Base-by-base conservation (phyloP, 495 filamentous ascomycete species). In the Talaromyces borbonicus region DNA sequence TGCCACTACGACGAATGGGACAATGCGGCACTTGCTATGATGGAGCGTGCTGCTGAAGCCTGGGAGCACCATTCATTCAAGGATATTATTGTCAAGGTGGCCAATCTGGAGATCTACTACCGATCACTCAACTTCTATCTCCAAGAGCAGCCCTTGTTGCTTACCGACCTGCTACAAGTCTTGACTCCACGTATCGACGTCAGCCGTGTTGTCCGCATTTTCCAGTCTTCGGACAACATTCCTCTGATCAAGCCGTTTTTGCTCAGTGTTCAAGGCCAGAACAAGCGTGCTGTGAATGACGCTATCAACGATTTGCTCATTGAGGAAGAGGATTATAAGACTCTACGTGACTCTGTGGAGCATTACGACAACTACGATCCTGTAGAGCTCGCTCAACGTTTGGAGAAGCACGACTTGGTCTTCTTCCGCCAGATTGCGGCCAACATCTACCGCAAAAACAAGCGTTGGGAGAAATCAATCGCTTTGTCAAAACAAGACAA, bases 11-110 rank as follows among this genome's bases (percentile, higher is more conserved):
- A 99, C 53, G 93, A 99, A 62, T 97, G 85, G 72, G 93, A 99
- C 68, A 99, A 99, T 60, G 92, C 93, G 20, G 92, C 92, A 18
- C 76, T 99, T 47, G 89, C 93, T 26, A 96, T 99, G 77, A 99
- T 99, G 88, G 93, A 99, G 75, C 87, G 92, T 54, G 86, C 93
- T 27, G 83, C 94, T 43, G 90, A 97, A 67, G 86, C 93, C 2
- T 99, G 93, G 93, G 93, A 99, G 65, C 93, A 99, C 69, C 92
- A 97, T 66, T 93, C 90, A 23, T 97, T 99, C 82, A 97, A 97
- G 78, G 93, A 97, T 63, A 96, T 95, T 50, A 75, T 95, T 47
- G 81, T 95, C 69, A 97, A 97, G 78, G 90, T 95, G 50, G 87
- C 92, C 55, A 99, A 99, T 68, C 65, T 97, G 57, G 93, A 99